Evolutionary conservation across 352 stramenopile species (phyloP).

Genomic region (Phytophthora hybrid): DNA sequence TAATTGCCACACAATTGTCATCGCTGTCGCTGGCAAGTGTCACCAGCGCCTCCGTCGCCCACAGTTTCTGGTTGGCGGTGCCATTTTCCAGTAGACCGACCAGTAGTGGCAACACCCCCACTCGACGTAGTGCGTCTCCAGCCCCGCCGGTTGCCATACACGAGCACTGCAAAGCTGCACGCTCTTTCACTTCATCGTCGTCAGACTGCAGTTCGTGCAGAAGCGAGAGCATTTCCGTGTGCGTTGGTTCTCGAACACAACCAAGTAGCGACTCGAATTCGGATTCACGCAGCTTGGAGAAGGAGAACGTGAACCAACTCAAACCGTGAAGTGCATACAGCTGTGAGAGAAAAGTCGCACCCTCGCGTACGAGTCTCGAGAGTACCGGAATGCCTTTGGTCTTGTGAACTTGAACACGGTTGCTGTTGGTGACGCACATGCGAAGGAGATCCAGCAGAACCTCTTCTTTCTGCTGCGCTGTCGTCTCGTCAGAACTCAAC

Average conservation of each 20-base stretch:
- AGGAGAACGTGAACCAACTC: slow-evolving; percentile 36
- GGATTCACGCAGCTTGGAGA: neutral
- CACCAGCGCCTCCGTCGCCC: slow-evolving; percentile 16
- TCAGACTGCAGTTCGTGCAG: slow-evolving; percentile 15
- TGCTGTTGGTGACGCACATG: slow-evolving; percentile 11
- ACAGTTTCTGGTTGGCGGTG: slow-evolving; percentile 27
- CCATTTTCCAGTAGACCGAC: slow-evolving; percentile 8
- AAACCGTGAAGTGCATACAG: slow-evolving; percentile 33
- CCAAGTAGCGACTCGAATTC: neutral
- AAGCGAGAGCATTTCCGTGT: slow-evolving; percentile 16
- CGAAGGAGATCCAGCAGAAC: slow-evolving; percentile 11
- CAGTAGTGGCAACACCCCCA: slow-evolving; percentile 21
- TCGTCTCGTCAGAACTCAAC: neutral
- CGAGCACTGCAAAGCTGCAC: slow-evolving; percentile 10
- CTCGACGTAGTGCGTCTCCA: slow-evolving; percentile 5
- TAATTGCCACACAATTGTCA: slow-evolving; percentile 9
- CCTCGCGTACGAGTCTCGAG: neutral
- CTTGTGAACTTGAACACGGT: slow-evolving; percentile 15
- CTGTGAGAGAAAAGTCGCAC: slow-evolving; percentile 8
- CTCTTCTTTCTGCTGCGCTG: slow-evolving; percentile 5
- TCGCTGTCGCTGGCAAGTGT: slow-evolving; percentile 11
- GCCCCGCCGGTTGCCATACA: slow-evolving; percentile 23
- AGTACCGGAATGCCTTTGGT: slow-evolving; percentile 13
- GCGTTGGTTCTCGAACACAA: slow-evolving; percentile 16
- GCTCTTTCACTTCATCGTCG: slow-evolving; percentile 14